Evolutionary conservation across 1,139 yeast genomes (phyloP).

Genomic region (Saccharomyces hybrid): DNA sequence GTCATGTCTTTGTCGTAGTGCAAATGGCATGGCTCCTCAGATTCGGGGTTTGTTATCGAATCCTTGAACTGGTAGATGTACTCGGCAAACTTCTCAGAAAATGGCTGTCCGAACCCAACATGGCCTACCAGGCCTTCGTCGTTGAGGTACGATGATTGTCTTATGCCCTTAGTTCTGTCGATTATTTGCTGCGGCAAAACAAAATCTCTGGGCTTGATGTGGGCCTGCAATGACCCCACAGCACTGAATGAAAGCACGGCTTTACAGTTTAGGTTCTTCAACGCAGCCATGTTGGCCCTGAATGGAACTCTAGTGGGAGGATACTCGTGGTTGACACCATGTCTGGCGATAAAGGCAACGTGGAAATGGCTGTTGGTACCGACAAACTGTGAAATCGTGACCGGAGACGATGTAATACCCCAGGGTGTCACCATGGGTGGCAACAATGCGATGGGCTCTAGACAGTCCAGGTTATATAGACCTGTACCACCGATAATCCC

Average conservation of each 20-base stretch:
- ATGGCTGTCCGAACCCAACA: constrained; percentile 96
- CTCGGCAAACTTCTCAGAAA: constrained; percentile 64
- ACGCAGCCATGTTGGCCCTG: constrained; percentile 91
- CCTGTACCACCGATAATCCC: constrained; percentile 98
- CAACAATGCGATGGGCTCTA: constrained; percentile 77
- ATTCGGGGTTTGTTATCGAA: constrained; percentile 45
- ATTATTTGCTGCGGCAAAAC: constrained; percentile 92
- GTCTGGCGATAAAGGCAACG: constrained; percentile 91
- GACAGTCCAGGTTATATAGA: constrained; percentile 74
- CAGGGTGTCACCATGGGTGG: constrained; percentile 84
- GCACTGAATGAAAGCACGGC: constrained; percentile 91
- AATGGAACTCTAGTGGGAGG: constrained; percentile 90
- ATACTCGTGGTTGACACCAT: constrained; percentile 81
- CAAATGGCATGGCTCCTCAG: constrained; percentile 25
- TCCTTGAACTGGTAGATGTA: constrained; percentile 52
- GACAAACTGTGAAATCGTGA: constrained; percentile 63
- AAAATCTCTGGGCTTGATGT: constrained; percentile 88
- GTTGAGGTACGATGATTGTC: constrained; percentile 76
- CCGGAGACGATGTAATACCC: constrained; percentile 94
- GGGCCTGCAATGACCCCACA: constrained; percentile 87
- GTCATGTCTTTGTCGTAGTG: constrained; percentile 57
- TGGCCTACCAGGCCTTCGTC: constrained; percentile 94
- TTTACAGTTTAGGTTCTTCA: constrained; percentile 77
- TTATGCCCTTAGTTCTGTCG: constrained; percentile 91
- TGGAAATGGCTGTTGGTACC: constrained; percentile 50